Evolutionary conservation across 345 rosid genomes (phyloP).

Genomic region (Eucalyptus urophylla): DNA sequence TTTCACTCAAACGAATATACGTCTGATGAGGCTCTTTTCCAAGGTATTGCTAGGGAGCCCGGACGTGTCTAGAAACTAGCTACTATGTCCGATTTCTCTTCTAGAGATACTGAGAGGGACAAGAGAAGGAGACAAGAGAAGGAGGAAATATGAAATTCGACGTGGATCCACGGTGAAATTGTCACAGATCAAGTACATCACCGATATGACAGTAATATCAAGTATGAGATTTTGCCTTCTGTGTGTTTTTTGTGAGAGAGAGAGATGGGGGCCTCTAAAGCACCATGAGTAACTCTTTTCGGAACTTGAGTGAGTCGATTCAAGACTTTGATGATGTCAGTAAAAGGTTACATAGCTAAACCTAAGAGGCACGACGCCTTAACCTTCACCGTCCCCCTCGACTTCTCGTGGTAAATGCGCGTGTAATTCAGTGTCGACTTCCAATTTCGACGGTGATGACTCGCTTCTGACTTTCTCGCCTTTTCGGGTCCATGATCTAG

Average conservation of each 20-base stretch:
- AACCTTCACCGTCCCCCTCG: neutral
- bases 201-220: neutral
- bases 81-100: neutral
- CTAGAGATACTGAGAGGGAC: neutral
- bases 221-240: neutral
- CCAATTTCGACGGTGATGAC: neutral
- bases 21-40: neutral
- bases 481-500: neutral
- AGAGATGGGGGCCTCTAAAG: neutral
- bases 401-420: neutral
- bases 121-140: neutral
- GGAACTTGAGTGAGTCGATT: neutral
- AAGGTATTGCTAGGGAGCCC: too few species aligned
- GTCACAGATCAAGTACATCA: neutral
- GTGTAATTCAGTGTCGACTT: neutral
- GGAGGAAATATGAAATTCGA: neutral
- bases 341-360: neutral
- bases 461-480: neutral
- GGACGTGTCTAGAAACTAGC: too few species aligned
- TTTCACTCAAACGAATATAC: neutral
- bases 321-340: neutral
- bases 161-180: neutral
- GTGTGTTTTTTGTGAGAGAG: neutral
- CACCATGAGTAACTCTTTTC: neutral
- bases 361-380: neutral